These are phyloP conservation scores for Davidsoniella virescens DNA, from an alignment of 2,329 filamentous ascomycete genomes.

Conservation along the genomic window DNA sequence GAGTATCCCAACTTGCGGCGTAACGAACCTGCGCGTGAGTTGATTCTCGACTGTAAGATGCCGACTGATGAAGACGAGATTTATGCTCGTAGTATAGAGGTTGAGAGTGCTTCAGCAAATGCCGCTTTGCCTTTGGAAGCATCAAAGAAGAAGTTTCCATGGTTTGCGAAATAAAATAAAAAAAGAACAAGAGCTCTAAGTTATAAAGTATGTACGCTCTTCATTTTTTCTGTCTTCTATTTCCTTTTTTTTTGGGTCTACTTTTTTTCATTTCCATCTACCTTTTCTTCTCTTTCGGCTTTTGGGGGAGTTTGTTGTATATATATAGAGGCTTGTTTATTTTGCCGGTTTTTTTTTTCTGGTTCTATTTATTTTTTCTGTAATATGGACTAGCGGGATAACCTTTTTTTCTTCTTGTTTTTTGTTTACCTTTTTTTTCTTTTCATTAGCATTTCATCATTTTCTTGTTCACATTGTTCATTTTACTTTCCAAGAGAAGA, in stretches of 20 bases:
- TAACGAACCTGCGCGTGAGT: constrained; percentile 52
- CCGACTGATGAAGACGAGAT: constrained; percentile 71
- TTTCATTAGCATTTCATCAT: neutral
- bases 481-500: neutral
- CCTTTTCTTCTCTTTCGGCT: neutral
- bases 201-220: neutral
- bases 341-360: too few species aligned
- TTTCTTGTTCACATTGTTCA: neutral
- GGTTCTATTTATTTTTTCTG: neutral
- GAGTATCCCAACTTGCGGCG: constrained; percentile 58
- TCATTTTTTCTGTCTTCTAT: neutral
- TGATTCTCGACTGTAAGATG: constrained; percentile 71
- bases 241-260: neutral
- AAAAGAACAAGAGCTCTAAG: neutral
- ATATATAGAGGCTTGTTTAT: neutral
- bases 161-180: constrained; percentile 36
- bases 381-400: neutral
- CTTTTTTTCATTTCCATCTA: neutral
- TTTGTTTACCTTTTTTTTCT: neutral
- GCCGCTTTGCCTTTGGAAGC: constrained; percentile 27
- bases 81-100: constrained; percentile 43
- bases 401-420: neutral
- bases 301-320: neutral
- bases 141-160: constrained; percentile 49
- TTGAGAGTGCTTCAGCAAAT: constrained; percentile 33